Conservation (phyloP, 768 basidiomycete genomes). For the Paxillus involutus region DNA sequence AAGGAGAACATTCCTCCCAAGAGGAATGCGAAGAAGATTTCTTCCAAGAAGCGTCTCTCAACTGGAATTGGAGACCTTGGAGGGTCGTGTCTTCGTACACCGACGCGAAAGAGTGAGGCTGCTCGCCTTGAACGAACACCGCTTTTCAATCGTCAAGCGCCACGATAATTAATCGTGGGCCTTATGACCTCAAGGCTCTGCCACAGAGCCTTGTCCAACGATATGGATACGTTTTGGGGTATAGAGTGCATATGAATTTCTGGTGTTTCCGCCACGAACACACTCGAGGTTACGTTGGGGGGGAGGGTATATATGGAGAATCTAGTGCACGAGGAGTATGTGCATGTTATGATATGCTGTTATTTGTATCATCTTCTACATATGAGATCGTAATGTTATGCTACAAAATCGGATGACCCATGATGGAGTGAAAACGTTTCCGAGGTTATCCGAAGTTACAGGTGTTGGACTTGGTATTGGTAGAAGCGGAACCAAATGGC, state of each 20-base stretch:
- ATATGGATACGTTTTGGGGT: not conserved
- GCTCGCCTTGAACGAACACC: conserved; percentile 13
- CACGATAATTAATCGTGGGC: conserved; percentile 15
- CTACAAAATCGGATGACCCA: conserved; percentile 11
- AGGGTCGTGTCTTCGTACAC: conserved; percentile 1
- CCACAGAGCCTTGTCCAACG: not conserved
- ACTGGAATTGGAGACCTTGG: conserved; percentile 1
- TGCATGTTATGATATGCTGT: conserved; percentile 29
- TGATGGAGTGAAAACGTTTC: not conserved
- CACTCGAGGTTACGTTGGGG: not conserved
- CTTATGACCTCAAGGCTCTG: not conserved
- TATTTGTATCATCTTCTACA: conserved; percentile 29
- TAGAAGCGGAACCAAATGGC: not conserved
- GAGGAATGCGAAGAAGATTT: conserved; percentile 43
- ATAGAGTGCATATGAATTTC: not conserved
- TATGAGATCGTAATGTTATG: conserved; percentile 28
- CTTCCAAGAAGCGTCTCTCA: conserved; percentile 22
- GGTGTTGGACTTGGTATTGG: not conserved
- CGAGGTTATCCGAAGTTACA: not conserved
- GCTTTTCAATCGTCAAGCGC: conserved; percentile 13
- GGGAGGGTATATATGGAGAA: conserved; percentile 6
- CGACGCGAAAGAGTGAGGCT: conserved; percentile 8
- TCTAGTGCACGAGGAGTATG: conserved; percentile 14
- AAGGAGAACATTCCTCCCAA: conserved; percentile 63
- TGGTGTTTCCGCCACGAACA: not conserved